phyloP scores from a whole-genome alignment of 176 grass and related monocot genomes.

The Eragrostis curvula region DNA sequence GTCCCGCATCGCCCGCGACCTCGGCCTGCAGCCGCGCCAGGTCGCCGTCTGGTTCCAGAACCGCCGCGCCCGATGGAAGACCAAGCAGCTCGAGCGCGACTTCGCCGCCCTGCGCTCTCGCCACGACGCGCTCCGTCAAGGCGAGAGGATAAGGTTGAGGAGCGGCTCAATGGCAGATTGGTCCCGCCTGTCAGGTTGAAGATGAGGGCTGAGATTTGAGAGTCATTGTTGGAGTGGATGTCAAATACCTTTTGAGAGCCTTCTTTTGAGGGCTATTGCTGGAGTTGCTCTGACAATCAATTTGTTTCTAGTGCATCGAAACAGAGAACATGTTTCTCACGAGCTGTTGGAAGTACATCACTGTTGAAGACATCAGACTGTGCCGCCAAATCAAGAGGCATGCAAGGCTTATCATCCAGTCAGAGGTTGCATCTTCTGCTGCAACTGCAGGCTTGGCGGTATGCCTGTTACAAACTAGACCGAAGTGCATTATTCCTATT shows the following conservation, averaged over 20 bases:
- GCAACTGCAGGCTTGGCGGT: background rate
- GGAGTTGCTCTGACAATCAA: no score
- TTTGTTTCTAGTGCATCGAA: background rate
- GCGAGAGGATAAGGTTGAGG: no score
- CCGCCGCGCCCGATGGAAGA: slow-evolving; percentile 94
- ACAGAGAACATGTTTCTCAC: background rate
- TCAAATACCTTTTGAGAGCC: no score
- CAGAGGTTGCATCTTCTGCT: background rate
- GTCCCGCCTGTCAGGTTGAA: no score
- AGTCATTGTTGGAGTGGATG: no score
- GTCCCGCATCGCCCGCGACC: slow-evolving; percentile 70
- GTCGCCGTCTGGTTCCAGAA: slow-evolving; percentile 99
- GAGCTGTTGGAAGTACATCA: background rate
- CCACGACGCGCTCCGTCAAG: slow-evolving; percentile 74
- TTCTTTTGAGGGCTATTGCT: no score
- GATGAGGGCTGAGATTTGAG: no score
- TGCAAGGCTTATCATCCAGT: background rate
- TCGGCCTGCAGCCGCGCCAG: slow-evolving; percentile 86
- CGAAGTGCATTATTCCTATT: background rate
- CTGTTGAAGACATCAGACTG: background rate
- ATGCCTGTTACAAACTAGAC: background rate
- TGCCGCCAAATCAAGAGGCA: background rate
- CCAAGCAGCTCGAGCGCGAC: slow-evolving; percentile 89
- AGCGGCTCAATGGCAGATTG: no score
- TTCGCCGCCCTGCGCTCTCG: slow-evolving; percentile 61